phyloP scores from a whole-genome alignment of 2,329 filamentous ascomycete species.

The Arachnomyces sp. region DNA sequence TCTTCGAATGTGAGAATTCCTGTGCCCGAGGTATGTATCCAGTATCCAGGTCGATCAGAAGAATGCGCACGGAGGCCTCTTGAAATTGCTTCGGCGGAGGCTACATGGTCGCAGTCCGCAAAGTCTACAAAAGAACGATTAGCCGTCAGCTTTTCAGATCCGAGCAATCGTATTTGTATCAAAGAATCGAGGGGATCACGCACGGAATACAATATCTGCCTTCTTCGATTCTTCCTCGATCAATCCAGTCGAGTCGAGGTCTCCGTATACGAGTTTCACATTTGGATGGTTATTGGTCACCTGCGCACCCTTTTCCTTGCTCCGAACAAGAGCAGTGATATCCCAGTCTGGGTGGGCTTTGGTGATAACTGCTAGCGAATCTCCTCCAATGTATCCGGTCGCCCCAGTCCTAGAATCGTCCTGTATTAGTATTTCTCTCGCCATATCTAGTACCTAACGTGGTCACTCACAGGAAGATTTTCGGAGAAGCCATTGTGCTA shows the following conservation, averaged over 20 bases:
- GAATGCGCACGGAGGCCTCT: constrained; percentile 31
- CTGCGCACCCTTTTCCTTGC: constrained; percentile 33
- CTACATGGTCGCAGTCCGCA: constrained; percentile 37
- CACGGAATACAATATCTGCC: constrained; percentile 40
- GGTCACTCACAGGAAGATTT: constrained; percentile 25
- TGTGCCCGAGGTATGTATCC: constrained; percentile 40
- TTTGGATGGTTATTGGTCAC: constrained; percentile 32
- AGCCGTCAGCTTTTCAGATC: not conserved
- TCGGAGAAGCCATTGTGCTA: constrained; percentile 19
- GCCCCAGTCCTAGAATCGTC: constrained; percentile 39
- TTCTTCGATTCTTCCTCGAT: constrained; percentile 38
- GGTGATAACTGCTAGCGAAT: constrained; percentile 39
- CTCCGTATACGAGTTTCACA: constrained; percentile 35
- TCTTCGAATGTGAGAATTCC: constrained; percentile 37
- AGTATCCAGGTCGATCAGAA: constrained; percentile 28
- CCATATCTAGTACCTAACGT: not conserved
- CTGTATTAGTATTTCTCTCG: constrained; percentile 16
- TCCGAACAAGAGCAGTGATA: constrained; percentile 37
- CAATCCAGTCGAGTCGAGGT: constrained; percentile 33
- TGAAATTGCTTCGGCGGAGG: constrained; percentile 33
- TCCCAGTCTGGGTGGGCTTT: constrained; percentile 42
- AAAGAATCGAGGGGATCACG: constrained; percentile 10
- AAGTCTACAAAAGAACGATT: constrained; percentile 21
- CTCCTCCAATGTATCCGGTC: constrained; percentile 48
- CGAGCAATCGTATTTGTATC: not conserved